A percentile compares a stretch with the other conserved stretches of the same genome.
These are phyloP conservation scores for Arabis alpina DNA, from an alignment of 345 rosid species.

Conservation along the genomic window DNA sequence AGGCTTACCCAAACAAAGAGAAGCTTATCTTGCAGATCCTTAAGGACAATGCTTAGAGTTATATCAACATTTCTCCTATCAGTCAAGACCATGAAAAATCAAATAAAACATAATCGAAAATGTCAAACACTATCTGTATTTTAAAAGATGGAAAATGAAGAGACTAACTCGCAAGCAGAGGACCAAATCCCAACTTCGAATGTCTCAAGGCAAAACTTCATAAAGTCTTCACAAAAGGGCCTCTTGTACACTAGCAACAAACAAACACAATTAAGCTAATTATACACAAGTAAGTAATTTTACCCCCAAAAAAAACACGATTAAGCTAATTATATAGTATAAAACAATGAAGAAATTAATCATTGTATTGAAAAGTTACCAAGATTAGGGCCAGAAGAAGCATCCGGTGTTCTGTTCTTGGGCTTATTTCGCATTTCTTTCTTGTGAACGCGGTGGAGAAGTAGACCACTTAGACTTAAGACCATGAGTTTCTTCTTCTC, in stretches of 20 bases:
- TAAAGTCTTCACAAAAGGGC: conserved; percentile 48
- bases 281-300: too few relatives aligned
- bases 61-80: conserved; percentile 25
- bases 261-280: neutral
- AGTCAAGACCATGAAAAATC: neutral
- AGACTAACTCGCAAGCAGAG: conserved; percentile 40
- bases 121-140: neutral
- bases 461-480: conserved; percentile 42
- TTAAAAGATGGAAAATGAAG: neutral
- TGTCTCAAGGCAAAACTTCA: conserved; percentile 52
- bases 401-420: conserved; percentile 34
- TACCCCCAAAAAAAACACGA: too few relatives aligned
- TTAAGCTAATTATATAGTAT: too few relatives aligned
- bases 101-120: neutral
- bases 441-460: conserved; percentile 38
- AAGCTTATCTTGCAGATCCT: conserved; percentile 35
- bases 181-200: conserved; percentile 64
- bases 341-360: neutral
- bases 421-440: neutral
- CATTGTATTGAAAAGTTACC: neutral
- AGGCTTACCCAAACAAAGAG: conserved; percentile 48
- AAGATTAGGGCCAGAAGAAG: conserved; percentile 43
- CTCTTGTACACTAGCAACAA: conserved; percentile 50
- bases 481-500: conserved; percentile 48
- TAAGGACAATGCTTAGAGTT: conserved; percentile 36